Conservation (phyloP, 768 basidiomycete species). For the Mycena crocata region DNA sequence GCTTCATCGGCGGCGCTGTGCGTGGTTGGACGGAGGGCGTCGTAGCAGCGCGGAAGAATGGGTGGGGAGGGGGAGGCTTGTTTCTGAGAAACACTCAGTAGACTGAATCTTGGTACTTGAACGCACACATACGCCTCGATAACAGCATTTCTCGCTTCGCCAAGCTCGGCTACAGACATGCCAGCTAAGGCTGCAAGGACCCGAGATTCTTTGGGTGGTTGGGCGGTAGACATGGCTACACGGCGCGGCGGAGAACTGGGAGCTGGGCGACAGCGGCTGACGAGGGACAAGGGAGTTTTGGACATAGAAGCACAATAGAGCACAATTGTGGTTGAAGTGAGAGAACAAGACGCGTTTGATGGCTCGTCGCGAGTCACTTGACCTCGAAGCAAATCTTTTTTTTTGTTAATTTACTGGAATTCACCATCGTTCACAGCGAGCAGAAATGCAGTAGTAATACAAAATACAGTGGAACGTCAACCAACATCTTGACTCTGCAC, state of each 20-base stretch:
- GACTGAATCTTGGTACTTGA: not conserved
- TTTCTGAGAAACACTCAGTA: not conserved
- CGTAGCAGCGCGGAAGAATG: conserved; percentile 2
- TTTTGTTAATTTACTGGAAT: too few relatives aligned
- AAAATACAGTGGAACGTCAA: too few relatives aligned
- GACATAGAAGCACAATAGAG: too few relatives aligned
- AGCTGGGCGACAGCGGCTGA: conserved; percentile 7
- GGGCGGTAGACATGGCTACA: conserved; percentile 10
- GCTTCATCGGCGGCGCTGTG: not conserved
- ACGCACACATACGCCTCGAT: conserved; percentile 9
- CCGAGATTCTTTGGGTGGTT: conserved; percentile 14
- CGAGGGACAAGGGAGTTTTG: conserved; percentile 3
- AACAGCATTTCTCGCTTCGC: not conserved
- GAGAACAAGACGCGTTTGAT: too few relatives aligned
- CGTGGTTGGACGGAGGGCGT: not conserved
- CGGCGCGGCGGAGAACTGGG: conserved; percentile 15
- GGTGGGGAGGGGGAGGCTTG: not conserved
- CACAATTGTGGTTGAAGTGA: too few relatives aligned
- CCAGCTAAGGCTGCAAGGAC: conserved; percentile 19
- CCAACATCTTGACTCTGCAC: conserved; percentile 7
- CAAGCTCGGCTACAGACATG: conserved; percentile 16
- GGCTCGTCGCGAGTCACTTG: not conserved
- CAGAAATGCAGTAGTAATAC: too few relatives aligned
- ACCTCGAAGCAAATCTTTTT: too few relatives aligned
- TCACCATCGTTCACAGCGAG: too few relatives aligned